Conservation (phyloP, 2,329 filamentous ascomycete species). For the Fusarium palustre region DNA sequence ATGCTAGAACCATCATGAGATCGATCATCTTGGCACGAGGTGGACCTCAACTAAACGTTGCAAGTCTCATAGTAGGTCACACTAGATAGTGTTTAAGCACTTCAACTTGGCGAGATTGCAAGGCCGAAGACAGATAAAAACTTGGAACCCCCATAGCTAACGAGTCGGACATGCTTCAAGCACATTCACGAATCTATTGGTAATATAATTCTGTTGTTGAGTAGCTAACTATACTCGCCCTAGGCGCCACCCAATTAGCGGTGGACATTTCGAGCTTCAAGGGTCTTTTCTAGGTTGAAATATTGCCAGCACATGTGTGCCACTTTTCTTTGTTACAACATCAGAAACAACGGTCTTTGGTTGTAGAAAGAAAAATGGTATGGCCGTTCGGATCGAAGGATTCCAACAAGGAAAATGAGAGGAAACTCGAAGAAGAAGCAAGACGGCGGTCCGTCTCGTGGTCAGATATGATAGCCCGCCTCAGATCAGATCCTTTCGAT, state of each 20-base stretch:
- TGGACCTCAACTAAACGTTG: background rate
- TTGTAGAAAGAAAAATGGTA: constrained; percentile 53
- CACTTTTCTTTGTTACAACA: constrained; percentile 33
- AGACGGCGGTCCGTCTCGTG: constrained; percentile 52
- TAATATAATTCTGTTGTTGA: background rate
- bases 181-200: background rate
- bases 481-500: constrained; percentile 47
- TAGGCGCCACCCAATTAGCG: constrained; percentile 45
- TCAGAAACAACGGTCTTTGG: constrained; percentile 44
- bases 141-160: background rate
- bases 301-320: constrained; percentile 28
- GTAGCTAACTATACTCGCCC: constrained; percentile 24
- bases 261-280: constrained; percentile 31
- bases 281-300: constrained; percentile 20
- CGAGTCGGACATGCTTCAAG: background rate
- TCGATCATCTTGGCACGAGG: background rate
- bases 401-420: constrained; percentile 39
- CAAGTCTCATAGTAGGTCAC: background rate
- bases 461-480: constrained; percentile 52
- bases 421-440: constrained; percentile 32
- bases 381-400: constrained; percentile 55
- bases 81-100: background rate
- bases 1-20: background rate
- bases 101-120: background rate
- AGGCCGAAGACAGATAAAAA: background rate